Evolutionary conservation across 805 yeast species (phyloP).

Genomic region (Saccharomycopsis lassenensis): DNA sequence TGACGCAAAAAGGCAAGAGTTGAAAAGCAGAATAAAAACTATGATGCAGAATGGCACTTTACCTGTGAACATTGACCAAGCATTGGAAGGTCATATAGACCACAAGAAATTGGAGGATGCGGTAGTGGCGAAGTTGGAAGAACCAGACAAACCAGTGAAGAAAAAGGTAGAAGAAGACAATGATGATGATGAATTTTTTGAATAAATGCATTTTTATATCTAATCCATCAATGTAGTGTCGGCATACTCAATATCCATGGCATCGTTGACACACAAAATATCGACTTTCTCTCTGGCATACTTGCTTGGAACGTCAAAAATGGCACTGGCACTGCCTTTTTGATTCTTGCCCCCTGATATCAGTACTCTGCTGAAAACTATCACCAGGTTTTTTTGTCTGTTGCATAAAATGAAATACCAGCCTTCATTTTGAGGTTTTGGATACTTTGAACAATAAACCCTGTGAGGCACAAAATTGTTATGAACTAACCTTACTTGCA

Average conservation of each 20-base stretch:
- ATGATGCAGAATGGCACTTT: conserved; percentile 43
- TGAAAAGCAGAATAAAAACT: conserved; percentile 41
- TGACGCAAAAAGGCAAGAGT: conserved; percentile 33
- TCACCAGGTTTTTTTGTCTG: conserved; percentile 69
- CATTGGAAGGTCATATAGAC: conserved; percentile 26
- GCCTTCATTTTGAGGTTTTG: conserved; percentile 84
- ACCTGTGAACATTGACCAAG: conserved; percentile 44
- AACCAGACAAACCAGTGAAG: conserved; percentile 12
- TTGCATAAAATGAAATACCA: conserved; percentile 73
- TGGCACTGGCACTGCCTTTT: conserved; percentile 3
- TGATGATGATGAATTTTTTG: conserved; percentile 29
- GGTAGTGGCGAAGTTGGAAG: conserved; percentile 12
- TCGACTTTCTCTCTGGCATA: conserved; percentile 35
- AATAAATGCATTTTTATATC: conserved; percentile 16
- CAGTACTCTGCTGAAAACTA: conserved; percentile 20
- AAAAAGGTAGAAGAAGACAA: conserved; percentile 15
- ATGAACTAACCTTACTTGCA: conserved; percentile 43
- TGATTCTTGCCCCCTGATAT: conserved; percentile 2
- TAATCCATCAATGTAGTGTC: neutral
- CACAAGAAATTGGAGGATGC: conserved; percentile 11
- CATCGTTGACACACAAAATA: conserved; percentile 53
- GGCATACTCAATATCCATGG: conserved; percentile 42
- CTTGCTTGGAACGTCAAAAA: conserved; percentile 23
- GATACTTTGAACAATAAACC: conserved; percentile 69
- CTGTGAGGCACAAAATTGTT: conserved; percentile 33